These are phyloP conservation scores for Vaccinium macrocarpon DNA, from an alignment of 148 eudicot genomes.

Conservation along the genomic window DNA sequence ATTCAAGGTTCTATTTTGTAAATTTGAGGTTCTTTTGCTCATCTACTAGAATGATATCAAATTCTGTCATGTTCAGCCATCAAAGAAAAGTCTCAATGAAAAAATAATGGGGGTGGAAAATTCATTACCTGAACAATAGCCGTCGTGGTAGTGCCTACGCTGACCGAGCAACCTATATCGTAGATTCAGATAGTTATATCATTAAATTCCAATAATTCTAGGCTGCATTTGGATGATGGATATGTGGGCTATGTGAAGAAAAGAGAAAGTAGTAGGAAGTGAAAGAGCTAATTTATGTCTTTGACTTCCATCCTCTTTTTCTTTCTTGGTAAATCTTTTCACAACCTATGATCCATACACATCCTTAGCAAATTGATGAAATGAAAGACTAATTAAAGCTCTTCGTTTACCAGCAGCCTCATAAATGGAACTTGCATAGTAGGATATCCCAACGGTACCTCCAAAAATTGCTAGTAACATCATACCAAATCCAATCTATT, in stretches of 20 bases:
- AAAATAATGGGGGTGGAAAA: background rate
- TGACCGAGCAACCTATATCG: conserved; percentile 46
- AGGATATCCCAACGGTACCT: conserved; percentile 53
- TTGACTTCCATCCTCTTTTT: background rate
- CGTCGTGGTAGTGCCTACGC: conserved; percentile 47
- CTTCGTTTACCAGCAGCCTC: conserved; percentile 57
- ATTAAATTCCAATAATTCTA: background rate
- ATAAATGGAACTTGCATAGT: conserved; percentile 56
- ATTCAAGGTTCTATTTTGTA: background rate
- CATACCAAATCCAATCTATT: conserved; percentile 59
- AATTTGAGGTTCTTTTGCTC: background rate
- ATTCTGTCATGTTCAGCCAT: background rate
- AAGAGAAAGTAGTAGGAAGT: background rate
- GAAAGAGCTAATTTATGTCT: background rate
- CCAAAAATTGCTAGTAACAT: conserved; percentile 47
- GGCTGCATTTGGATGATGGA: background rate
- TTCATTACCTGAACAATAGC: conserved; percentile 53
- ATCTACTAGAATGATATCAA: background rate
- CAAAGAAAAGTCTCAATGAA: background rate
- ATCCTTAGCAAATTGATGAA: background rate
- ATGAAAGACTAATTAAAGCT: background rate
- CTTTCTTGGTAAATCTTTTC: background rate
- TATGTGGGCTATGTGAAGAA: background rate
- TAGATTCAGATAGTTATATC: background rate
- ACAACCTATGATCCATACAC: background rate